Conservation (phyloP, 768 basidiomycete genomes). For the Suillus weaverae region DNA sequence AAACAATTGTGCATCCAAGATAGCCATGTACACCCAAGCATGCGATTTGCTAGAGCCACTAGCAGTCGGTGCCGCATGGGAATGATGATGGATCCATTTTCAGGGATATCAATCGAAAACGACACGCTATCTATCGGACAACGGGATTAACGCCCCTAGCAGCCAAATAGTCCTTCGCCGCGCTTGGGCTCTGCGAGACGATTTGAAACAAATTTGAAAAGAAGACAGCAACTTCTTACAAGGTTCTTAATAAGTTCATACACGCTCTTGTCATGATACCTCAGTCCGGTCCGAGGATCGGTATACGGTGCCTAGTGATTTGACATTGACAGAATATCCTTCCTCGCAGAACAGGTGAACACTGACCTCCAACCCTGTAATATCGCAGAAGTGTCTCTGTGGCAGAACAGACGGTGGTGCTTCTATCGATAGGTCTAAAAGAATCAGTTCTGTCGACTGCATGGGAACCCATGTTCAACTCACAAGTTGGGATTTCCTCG, state of each 20-base stretch:
- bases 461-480: slow-evolving; percentile 23
- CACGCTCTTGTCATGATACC: slow-evolving; percentile 86
- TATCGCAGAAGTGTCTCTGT: slow-evolving; percentile 78
- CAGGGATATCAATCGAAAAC: neutral
- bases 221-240: slow-evolving; percentile 38
- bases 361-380: slow-evolving; percentile 77
- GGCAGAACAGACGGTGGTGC: slow-evolving; percentile 82
- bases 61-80: neutral
- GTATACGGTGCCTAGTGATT: slow-evolving; percentile 71
- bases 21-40: neutral
- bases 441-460: neutral
- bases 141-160: slow-evolving; percentile 52
- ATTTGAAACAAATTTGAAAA: neutral
- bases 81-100: neutral
- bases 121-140: slow-evolving; percentile 41
- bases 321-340: neutral
- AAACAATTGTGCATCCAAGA: neutral
- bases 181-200: slow-evolving; percentile 55
- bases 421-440: slow-evolving; percentile 74
- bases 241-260: slow-evolving; percentile 79
- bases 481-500: slow-evolving; percentile 74
- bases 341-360: neutral
- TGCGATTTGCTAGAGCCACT: neutral
- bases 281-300: slow-evolving; percentile 74
- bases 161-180: slow-evolving; percentile 75